A percentile compares a stretch with the other conserved stretches of the same genome.
These are phyloP conservation scores for Aureobasidium zeae DNA, from an alignment of 2,329 filamentous ascomycete genomes.

Conservation along the genomic window DNA sequence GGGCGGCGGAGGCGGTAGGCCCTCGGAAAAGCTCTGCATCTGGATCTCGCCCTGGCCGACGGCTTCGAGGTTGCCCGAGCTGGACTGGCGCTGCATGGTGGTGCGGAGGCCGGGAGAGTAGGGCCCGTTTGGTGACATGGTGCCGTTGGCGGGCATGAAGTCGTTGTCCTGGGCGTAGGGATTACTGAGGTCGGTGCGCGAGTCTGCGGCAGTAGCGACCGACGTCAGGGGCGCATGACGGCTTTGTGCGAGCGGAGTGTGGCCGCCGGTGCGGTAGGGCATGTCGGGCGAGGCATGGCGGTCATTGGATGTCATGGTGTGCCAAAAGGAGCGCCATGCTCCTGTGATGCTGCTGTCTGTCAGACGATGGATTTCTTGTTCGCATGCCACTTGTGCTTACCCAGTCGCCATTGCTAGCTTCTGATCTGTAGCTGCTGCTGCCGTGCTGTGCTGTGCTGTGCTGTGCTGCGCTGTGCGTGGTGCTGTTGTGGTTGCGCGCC, in stretches of 20 bases:
- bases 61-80: constrained; percentile 52
- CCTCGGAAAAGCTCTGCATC: constrained; percentile 92
- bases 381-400: neutral
- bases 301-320: constrained; percentile 64
- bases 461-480: no score
- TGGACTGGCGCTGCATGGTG: constrained; percentile 49
- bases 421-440: neutral
- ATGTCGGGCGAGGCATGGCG: constrained; percentile 90
- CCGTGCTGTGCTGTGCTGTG: no score
- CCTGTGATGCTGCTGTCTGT: constrained; percentile 43
- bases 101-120: constrained; percentile 89
- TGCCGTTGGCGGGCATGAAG: constrained; percentile 74
- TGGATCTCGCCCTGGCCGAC: constrained; percentile 74
- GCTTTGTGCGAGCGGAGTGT: constrained; percentile 77
- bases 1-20: constrained; percentile 79
- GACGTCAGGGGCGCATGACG: constrained; percentile 76
- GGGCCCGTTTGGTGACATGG: constrained; percentile 56
- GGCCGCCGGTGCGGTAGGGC: constrained; percentile 80
- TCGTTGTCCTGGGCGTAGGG: constrained; percentile 69
- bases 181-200: constrained; percentile 70
- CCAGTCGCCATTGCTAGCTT: neutral
- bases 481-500: neutral
- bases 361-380: neutral
- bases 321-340: constrained; percentile 88
- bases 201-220: constrained; percentile 81